Percentiles rank a stretch among this genome's conserved stretches.
phyloP scores from a whole-genome alignment of 345 rosid genomes.

The Ailanthus altissimus region DNA sequence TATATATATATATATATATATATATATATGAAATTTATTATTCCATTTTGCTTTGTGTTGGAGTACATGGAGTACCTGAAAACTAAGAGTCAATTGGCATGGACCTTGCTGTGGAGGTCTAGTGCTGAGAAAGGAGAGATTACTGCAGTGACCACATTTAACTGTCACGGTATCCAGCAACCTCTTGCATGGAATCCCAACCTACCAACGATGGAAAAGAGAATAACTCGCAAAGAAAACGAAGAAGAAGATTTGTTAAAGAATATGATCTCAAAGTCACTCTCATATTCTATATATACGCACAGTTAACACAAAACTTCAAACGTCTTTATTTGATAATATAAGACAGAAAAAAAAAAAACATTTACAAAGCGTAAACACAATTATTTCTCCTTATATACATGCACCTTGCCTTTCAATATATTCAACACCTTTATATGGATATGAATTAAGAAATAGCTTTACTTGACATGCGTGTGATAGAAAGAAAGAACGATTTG shows the following conservation, averaged over 20 bases:
- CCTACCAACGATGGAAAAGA: slow-evolving; percentile 43
- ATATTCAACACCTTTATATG: no score
- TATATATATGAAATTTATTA: no score
- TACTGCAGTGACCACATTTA: slow-evolving; percentile 96
- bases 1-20: no score
- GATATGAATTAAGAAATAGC: background rate
- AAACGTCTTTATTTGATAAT: background rate
- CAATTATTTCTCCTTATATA: background rate
- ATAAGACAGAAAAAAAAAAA: background rate
- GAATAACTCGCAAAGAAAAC: background rate
- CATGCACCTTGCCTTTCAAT: background rate
- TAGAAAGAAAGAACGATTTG: background rate
- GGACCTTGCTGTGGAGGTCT: slow-evolving; percentile 72
- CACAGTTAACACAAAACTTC: background rate
- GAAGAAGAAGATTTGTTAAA: background rate
- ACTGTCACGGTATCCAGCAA: slow-evolving; percentile 92
- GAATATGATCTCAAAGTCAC: background rate
- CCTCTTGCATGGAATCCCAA: slow-evolving; percentile 89
- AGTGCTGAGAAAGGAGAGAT: slow-evolving; percentile 87
- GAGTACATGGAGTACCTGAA: slow-evolving; percentile 52
- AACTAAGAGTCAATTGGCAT: slow-evolving; percentile 58
- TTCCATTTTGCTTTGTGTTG: no score
- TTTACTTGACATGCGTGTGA: background rate
- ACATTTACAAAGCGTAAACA: background rate
- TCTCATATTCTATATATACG: background rate